Conservation (phyloP, 441 rosid genomes). For the Aleurites moluccanus region DNA sequence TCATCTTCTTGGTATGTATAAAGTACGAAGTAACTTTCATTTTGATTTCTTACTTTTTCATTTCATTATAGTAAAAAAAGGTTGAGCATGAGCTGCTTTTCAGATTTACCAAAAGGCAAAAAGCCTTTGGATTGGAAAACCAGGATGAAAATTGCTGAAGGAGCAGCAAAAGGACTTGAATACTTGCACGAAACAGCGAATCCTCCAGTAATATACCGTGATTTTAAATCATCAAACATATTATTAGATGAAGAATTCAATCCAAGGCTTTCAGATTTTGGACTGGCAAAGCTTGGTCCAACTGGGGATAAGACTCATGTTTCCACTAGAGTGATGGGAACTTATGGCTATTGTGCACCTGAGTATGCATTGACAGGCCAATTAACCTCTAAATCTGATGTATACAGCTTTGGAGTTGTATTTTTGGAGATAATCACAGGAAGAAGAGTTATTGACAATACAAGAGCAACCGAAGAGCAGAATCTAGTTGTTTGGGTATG, state of each 20-base stretch:
- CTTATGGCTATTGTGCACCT: slow-evolving; percentile 92
- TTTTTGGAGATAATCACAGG: slow-evolving; percentile 92
- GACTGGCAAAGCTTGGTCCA: slow-evolving; percentile 94
- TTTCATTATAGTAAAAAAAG: too few species aligned
- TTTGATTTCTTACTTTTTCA: too few species aligned
- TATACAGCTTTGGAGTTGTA: slow-evolving; percentile 94
- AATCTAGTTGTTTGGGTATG: slow-evolving; percentile 87
- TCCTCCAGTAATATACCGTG: slow-evolving; percentile 93
- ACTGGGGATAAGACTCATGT: slow-evolving; percentile 81
- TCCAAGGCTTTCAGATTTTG: slow-evolving; percentile 94
- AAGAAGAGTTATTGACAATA: slow-evolving; percentile 74
- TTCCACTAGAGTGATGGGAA: slow-evolving; percentile 99
- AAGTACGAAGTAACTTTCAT: too few species aligned
- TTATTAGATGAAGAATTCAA: slow-evolving; percentile 67
- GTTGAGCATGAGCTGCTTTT: background rate
- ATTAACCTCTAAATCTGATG: slow-evolving; percentile 81
- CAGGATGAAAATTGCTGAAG: slow-evolving; percentile 79
- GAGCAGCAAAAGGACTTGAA: slow-evolving; percentile 95
- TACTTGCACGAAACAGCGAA: slow-evolving; percentile 82
- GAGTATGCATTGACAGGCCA: slow-evolving; percentile 90
- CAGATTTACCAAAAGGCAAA: slow-evolving; percentile 50
- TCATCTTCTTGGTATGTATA: slow-evolving; percentile 69
- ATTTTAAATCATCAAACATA: slow-evolving; percentile 88
- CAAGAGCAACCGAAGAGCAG: slow-evolving; percentile 74
- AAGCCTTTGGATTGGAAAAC: slow-evolving; percentile 81